Percentiles rank a stretch among this genome's conserved stretches.
Conservation (phyloP, 768 basidiomycete species). For the Trametes sanguinea region DNA sequence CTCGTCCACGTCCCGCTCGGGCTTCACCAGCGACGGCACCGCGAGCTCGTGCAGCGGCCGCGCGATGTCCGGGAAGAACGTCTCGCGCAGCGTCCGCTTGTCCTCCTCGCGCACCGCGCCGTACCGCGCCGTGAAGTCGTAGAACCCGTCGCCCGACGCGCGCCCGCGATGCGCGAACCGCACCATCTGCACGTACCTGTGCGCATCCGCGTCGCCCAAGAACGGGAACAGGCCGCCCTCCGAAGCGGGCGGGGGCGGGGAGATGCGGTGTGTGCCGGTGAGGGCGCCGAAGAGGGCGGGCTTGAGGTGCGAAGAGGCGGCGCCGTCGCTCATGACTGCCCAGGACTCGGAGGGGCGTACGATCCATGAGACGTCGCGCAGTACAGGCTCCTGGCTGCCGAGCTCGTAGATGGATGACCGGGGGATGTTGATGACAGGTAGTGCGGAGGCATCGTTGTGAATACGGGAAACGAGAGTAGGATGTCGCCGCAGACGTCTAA, state of each 20-base stretch:
- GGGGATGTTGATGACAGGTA: slow-evolving; percentile 29
- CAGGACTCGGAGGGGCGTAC: slow-evolving; percentile 28
- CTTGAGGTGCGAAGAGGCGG: slow-evolving; percentile 25
- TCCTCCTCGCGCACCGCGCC: slow-evolving; percentile 88
- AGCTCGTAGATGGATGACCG: slow-evolving; percentile 28
- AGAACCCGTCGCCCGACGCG: slow-evolving; percentile 70
- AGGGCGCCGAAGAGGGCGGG: slow-evolving; percentile 30
- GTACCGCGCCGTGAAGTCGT: slow-evolving; percentile 92
- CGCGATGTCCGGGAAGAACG: slow-evolving; percentile 55
- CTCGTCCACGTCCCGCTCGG: slow-evolving; percentile 3
- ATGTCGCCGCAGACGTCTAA: neutral
- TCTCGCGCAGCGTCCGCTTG: slow-evolving; percentile 70
- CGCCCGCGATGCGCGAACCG: slow-evolving; percentile 67
- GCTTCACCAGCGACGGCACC: slow-evolving; percentile 28
- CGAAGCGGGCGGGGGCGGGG: slow-evolving; percentile 52
- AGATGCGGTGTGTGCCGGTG: slow-evolving; percentile 64
- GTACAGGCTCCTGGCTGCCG: slow-evolving; percentile 24
- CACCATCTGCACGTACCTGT: slow-evolving; percentile 54
- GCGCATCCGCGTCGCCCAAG: slow-evolving; percentile 53
- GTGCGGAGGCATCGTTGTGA: neutral
- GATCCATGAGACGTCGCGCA: slow-evolving; percentile 28
- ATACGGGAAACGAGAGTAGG: slow-evolving; percentile 3
- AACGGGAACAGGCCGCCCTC: slow-evolving; percentile 76
- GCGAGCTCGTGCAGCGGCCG: slow-evolving; percentile 30
- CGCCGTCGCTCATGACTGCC: slow-evolving; percentile 25